Percentiles rank a stretch among this genome's conserved stretches.
Conservation (phyloP, 768 basidiomycete species). For the Rhizopogon salebrosus region DNA sequence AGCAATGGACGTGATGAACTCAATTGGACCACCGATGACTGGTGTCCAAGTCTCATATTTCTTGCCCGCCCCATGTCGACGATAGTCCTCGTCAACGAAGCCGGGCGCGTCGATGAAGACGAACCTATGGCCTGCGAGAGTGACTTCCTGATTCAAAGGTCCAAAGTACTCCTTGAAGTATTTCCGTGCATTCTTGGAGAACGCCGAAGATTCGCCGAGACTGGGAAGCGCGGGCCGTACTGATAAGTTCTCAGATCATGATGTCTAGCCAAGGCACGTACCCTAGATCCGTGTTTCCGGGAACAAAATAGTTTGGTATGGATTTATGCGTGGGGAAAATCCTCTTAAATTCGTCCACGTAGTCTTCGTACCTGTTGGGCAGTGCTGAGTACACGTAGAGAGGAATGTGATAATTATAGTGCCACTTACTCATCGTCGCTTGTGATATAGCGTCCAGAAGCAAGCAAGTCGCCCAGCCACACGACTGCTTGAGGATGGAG, state of each 20-base stretch:
- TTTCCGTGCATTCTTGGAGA: slow-evolving; percentile 49
- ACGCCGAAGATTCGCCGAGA: slow-evolving; percentile 47
- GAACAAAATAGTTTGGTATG: slow-evolving; percentile 49
- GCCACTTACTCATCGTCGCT: slow-evolving; percentile 41
- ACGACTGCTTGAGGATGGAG: slow-evolving; percentile 62
- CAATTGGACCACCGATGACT: slow-evolving; percentile 47
- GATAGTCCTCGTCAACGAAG: slow-evolving; percentile 81
- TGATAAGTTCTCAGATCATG: not conserved
- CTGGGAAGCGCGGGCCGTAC: slow-evolving; percentile 26
- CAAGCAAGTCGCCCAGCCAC: slow-evolving; percentile 74
- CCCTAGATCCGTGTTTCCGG: slow-evolving; percentile 83
- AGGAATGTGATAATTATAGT: not conserved
- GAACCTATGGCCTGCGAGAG: slow-evolving; percentile 65
- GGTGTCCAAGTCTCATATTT: slow-evolving; percentile 55
- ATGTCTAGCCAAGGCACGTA: slow-evolving; percentile 22
- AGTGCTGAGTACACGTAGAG: not conserved
- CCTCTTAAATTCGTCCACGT: slow-evolving; percentile 54
- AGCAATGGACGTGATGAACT: slow-evolving; percentile 49
- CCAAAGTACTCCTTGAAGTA: slow-evolving; percentile 65
- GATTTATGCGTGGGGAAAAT: slow-evolving; percentile 46
- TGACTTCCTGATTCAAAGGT: slow-evolving; percentile 55
- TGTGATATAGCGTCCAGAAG: slow-evolving; percentile 51
- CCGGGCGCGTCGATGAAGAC: slow-evolving; percentile 72
- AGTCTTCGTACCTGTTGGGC: slow-evolving; percentile 51
- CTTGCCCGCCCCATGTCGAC: slow-evolving; percentile 43